A percentile compares a stretch with the other conserved stretches of the same genome.
phyloP scores from a whole-genome alignment of 2,329 filamentous ascomycete genomes.

The Pseudogymnoascus sp. region DNA sequence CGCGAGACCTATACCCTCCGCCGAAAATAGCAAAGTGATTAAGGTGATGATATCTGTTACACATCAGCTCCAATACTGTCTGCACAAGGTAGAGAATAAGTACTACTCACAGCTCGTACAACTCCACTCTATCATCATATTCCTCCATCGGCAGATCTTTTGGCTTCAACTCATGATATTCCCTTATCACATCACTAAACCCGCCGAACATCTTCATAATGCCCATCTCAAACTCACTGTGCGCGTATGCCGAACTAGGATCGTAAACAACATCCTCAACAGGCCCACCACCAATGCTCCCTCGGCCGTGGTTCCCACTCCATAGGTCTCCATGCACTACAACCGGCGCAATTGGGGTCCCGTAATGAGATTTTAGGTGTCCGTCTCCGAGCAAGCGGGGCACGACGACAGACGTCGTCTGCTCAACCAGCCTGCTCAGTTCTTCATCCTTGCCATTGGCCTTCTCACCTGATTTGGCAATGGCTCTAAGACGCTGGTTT shows the following conservation, averaged over 20 bases:
- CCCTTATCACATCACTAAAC: slow-evolving; percentile 62
- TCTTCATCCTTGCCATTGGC: slow-evolving; percentile 57
- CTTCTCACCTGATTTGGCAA: slow-evolving; percentile 48
- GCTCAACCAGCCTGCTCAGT: slow-evolving; percentile 55
- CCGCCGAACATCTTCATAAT: slow-evolving; percentile 98
- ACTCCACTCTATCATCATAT: slow-evolving; percentile 69
- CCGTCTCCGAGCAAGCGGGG: slow-evolving; percentile 64
- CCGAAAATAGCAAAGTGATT: slow-evolving; percentile 72
- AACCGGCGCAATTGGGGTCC: slow-evolving; percentile 59
- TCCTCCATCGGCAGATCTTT: slow-evolving; percentile 74
- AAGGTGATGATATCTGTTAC: slow-evolving; percentile 68
- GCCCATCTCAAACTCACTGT: slow-evolving; percentile 82
- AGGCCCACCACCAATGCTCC: slow-evolving; percentile 44
- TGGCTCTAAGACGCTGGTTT: slow-evolving; percentile 59
- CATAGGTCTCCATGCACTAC: slow-evolving; percentile 89
- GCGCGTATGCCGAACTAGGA: slow-evolving; percentile 70
- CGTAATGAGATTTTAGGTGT: slow-evolving; percentile 39
- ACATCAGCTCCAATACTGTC: slow-evolving; percentile 9
- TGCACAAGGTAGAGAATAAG: not conserved
- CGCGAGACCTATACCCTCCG: slow-evolving; percentile 64
- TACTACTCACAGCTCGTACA: slow-evolving; percentile 70
- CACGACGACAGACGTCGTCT: slow-evolving; percentile 55
- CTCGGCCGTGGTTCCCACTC: slow-evolving; percentile 72
- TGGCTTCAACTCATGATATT: slow-evolving; percentile 61
- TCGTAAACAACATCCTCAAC: slow-evolving; percentile 75